Percentiles rank a stretch among this genome's conserved stretches.
Evolutionary conservation across 495 filamentous ascomycete genomes (phyloP).

Genomic region (Astrothelium subdiscretum): DNA sequence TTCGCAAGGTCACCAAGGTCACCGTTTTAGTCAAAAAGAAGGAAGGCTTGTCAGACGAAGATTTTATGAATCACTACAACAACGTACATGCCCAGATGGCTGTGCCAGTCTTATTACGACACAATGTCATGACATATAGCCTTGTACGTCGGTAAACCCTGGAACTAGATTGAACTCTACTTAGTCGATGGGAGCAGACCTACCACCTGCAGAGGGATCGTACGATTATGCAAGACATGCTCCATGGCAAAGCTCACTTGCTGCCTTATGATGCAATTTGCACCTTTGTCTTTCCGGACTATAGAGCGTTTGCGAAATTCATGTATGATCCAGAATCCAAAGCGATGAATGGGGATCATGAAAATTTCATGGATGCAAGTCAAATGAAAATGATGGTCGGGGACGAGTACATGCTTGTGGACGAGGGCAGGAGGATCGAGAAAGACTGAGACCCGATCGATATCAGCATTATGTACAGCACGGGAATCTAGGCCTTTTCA

Average conservation of each 20-base stretch:
- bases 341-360: slow-evolving; percentile 28
- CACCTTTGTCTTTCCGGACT: slow-evolving; percentile 34
- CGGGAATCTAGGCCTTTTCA: background rate
- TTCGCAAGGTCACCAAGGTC: slow-evolving; percentile 32
- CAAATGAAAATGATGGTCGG: slow-evolving; percentile 36
- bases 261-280: slow-evolving; percentile 33
- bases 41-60: slow-evolving; percentile 30
- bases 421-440: slow-evolving; percentile 25
- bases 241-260: slow-evolving; percentile 28
- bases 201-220: slow-evolving; percentile 30
- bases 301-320: slow-evolving; percentile 28
- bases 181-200: slow-evolving; percentile 15
- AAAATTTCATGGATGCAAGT: slow-evolving; percentile 32
- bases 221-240: slow-evolving; percentile 30
- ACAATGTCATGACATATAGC: slow-evolving; percentile 30
- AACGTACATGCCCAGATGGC: slow-evolving; percentile 30
- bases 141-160: slow-evolving; percentile 20
- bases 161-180: no score
- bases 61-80: slow-evolving; percentile 32
- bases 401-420: slow-evolving; percentile 33
- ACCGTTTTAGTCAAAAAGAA: slow-evolving; percentile 33
- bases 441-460: slow-evolving; percentile 2
- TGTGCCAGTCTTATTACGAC: slow-evolving; percentile 26
- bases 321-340: slow-evolving; percentile 31
- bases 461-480: background rate